Conservation (phyloP, 169 alveolate genomes). For the Cryptosporidium canis region DNA sequence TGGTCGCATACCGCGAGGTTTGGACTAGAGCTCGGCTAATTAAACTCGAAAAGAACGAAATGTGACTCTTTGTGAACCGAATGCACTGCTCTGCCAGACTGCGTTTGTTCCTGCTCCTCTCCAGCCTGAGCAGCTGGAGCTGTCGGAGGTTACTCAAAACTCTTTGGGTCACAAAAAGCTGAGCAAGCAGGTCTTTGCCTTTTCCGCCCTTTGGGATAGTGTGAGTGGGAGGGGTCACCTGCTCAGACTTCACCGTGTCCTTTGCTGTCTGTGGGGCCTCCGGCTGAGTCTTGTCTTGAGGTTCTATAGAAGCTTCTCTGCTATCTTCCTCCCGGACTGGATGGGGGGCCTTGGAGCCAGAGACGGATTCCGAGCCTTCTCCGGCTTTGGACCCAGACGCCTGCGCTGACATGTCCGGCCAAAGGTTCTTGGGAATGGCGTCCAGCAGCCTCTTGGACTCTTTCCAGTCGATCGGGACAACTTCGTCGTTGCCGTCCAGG, state of each 20-base stretch:
- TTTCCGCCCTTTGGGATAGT: not conserved
- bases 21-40: not conserved
- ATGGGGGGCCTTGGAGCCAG: not conserved
- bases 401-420: conserved; percentile 18
- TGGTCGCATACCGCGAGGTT: not conserved
- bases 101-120: not conserved
- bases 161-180: not conserved
- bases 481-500: conserved; percentile 30
- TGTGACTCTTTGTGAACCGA: not conserved
- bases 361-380: not conserved
- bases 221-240: not conserved
- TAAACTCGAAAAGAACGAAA: conserved; percentile 1
- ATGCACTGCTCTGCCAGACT: conserved; percentile 11
- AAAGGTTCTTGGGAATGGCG: conserved; percentile 7
- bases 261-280: not conserved
- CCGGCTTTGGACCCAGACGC: not conserved
- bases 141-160: not conserved
- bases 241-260: not conserved
- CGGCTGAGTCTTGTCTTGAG: not conserved
- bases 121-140: not conserved
- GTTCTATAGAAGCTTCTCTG: not conserved
- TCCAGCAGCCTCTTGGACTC: not conserved
- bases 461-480: conserved; percentile 8
- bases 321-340: not conserved
- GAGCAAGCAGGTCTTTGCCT: not conserved